Base-by-base conservation (phyloP, 2,329 filamentous ascomycete species). In the Alternaria brassicae region DNA sequence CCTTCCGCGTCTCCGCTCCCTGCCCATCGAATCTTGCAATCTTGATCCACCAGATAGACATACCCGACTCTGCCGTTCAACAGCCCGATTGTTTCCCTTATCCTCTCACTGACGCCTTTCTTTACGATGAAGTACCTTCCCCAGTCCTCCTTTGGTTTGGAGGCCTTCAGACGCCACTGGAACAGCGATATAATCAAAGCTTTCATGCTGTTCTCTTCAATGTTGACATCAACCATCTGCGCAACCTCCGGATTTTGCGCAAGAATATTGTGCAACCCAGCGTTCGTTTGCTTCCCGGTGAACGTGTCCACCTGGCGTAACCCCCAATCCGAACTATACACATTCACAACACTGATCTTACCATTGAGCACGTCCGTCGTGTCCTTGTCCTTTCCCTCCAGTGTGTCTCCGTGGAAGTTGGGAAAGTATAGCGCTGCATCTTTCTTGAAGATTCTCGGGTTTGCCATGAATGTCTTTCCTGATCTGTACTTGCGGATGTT, bases 31-130 rank as follows among this genome's bases (percentile, higher is more conserved):
- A 99, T 96, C 79, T 88, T 91, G 77, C 93, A 97, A 64, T 93
- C 84, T 62, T 88, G 84, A 76, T 99, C 95, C 58, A 99, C 83
- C 47, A 99, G 83, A 78, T 97, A 99, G 4, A 93, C 90, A 80
- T 97, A 98, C 36, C 93, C 94, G 32, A 97, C 94, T 79, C 93
- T 96, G 67, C 88, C 88, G 79, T 99, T 99, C 74, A 96, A 81
- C 74, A 96, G 77, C 5, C 86, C 87, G 70, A 89, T 84, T 4
- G 84, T 82, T 70, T 88, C 85, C 65, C 84, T 82, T 39, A 88
- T 80, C 17, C 81, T 76, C 48, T 87, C 84, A 13, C 78, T 81
- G 21, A 89, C 79, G 2, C 86, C 86, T 60, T 81, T 84, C 59
- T 82, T 79, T 17, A 89, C 82, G 55, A 89, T 77, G 69, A 89